phyloP scores from a whole-genome alignment of 2,329 filamentous ascomycete genomes.

The Aspergillus sergii region DNA sequence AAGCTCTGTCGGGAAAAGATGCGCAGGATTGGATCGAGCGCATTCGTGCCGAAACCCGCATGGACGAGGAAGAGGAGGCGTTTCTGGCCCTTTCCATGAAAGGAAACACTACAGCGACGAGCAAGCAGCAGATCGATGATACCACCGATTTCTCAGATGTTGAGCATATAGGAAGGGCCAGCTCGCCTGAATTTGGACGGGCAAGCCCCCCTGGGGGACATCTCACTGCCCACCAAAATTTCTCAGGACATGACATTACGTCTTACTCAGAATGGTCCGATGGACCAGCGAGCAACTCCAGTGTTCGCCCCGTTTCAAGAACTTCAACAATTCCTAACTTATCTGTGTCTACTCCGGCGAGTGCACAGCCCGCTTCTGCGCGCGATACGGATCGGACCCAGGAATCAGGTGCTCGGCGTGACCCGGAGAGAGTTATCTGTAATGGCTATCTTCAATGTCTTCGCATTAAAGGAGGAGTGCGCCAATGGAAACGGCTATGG shows the following conservation, averaged over 20 bases:
- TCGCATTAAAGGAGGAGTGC: slow-evolving; percentile 75
- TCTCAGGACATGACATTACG: slow-evolving; percentile 67
- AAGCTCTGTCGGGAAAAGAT: slow-evolving; percentile 72
- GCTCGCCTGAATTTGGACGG: slow-evolving; percentile 38
- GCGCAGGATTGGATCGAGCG: slow-evolving; percentile 83
- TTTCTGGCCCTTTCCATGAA: slow-evolving; percentile 56
- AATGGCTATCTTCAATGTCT: slow-evolving; percentile 88
- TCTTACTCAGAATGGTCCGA: slow-evolving; percentile 90
- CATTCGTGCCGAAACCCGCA: slow-evolving; percentile 76
- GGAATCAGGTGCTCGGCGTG: slow-evolving; percentile 56
- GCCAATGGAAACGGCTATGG: slow-evolving; percentile 95
- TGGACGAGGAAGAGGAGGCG: slow-evolving; percentile 87
- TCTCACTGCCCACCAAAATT: slow-evolving; percentile 51
- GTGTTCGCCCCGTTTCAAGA: slow-evolving; percentile 28
- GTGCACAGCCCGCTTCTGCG: slow-evolving; percentile 35
- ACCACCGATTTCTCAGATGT: slow-evolving; percentile 48
- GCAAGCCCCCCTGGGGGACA: slow-evolving; percentile 32
- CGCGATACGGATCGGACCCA: slow-evolving; percentile 67
- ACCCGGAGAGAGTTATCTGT: slow-evolving; percentile 88
- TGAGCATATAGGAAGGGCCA: slow-evolving; percentile 35
- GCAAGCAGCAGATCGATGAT: slow-evolving; percentile 37
- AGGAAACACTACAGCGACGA: slow-evolving; percentile 21
- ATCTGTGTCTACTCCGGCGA: slow-evolving; percentile 30
- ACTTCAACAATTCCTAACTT: slow-evolving; percentile 31
- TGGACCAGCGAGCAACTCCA: slow-evolving; percentile 32